Evolutionary conservation across 1,284 basidiomycete genomes (phyloP), one percentile per base, ranked within the genome.

Genomic region (Inonotus hispidus): DNA sequence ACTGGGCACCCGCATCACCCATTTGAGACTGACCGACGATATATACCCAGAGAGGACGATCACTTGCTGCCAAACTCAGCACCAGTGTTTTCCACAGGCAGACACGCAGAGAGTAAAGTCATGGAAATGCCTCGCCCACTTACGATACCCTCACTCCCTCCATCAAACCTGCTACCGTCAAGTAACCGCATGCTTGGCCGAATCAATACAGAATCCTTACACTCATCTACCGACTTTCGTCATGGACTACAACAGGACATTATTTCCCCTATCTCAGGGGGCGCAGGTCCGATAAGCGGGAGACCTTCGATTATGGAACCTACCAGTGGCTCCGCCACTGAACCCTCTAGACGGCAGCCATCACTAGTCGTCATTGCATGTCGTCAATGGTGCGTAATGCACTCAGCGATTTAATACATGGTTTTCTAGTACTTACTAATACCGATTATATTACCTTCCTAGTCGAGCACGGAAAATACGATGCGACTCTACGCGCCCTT

Each of bases 401-500:
- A 2, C 37, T 73, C 70, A 68, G n/a, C 73, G 74, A 75, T 66
- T 69, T 23, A 7, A 43, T 14, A 7, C 41, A n/a, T 21, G n/a
- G n/a, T 10, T 43, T 43, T 32, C 7, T 14, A n/a, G 2, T n/a
- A 43, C 19, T 43, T n/a, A 16, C n/a, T 1, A 43, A 14, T 49
- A 25, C 66, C 67, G 61, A 66, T 59, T 65, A 64, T 70, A 66
- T 66, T 66, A 64, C 67, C 64, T 67, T 65, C 43, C 65, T 66
- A 87, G 89, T 72, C 89, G 90, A 63, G 79, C 82, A 63, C 84
- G 88, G 72, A 92, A 92, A 79, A 91, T 91, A 68, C 84, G 87
- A 63, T 92, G 88, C 76, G 90, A 91, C 73, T 91, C 88, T 58
- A 87, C 84, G 46, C 79, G 88, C 68, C 88, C 88, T 65, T 79